Conservation (phyloP, 208 protist genomes). For the Endotrypanum monterogeii region DNA sequence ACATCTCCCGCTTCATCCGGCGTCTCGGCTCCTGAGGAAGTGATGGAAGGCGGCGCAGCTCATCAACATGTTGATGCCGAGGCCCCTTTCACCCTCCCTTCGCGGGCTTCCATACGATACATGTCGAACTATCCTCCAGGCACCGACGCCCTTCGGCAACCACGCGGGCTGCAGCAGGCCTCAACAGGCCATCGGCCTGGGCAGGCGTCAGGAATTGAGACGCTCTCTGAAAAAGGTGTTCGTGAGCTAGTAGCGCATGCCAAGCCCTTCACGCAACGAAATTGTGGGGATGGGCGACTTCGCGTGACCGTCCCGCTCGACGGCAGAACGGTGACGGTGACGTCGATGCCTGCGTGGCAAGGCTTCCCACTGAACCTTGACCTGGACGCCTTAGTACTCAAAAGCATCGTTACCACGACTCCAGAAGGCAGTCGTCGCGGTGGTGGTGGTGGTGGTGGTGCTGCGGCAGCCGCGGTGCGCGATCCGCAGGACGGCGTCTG, state of each 20-base stretch:
- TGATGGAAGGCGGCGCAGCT: not conserved
- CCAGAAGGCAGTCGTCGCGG: not conserved
- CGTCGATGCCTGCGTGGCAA: constrained; percentile 19
- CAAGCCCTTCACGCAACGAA: constrained; percentile 8
- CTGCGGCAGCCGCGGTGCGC: not conserved
- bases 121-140: constrained; percentile 62
- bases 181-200: no score
- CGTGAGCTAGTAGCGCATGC: constrained; percentile 1
- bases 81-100: constrained; percentile 38
- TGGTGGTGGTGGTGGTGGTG: not conserved
- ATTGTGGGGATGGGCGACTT: constrained; percentile 11
- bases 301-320: constrained; percentile 12
- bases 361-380: constrained; percentile 21
- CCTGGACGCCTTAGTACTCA: constrained; percentile 3
- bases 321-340: constrained; percentile 5
- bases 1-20: not conserved
- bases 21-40: not conserved
- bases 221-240: not conserved
- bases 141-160: constrained; percentile 43
- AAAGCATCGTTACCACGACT: not conserved
- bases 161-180: constrained; percentile 3
- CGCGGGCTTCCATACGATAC: constrained; percentile 40
- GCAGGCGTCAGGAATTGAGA: not conserved
- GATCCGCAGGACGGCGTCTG: not conserved
- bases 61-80: not conserved